phyloP scores from a whole-genome alignment of 1,139 yeast genomes.

The Taiozyma onychis region DNA sequence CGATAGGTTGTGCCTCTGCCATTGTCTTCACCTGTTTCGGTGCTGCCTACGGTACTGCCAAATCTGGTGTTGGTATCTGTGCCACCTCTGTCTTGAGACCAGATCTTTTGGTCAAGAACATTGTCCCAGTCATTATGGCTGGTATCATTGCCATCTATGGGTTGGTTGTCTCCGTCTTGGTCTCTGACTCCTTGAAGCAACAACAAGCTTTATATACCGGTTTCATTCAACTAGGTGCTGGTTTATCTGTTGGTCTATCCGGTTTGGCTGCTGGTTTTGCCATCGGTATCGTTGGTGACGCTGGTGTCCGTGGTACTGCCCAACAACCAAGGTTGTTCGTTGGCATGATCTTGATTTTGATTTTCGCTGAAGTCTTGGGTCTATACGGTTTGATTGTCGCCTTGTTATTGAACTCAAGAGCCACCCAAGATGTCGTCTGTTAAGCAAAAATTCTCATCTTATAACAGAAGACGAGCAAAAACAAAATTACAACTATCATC shows the following conservation, averaged over 20 bases:
- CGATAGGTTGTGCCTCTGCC: conserved; percentile 99
- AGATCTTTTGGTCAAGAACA: conserved; percentile 81
- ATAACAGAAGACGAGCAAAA: neutral
- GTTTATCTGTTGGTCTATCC: conserved; percentile 94
- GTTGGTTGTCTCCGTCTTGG: conserved; percentile 91
- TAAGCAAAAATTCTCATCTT: conserved; percentile 29
- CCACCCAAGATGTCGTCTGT: conserved; percentile 85
- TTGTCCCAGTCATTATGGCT: conserved; percentile 98
- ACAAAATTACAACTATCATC: neutral
- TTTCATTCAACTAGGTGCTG: conserved; percentile 97
- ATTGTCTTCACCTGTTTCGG: conserved; percentile 98
- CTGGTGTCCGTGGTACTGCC: conserved; percentile 95
- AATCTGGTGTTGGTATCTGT: conserved; percentile 98
- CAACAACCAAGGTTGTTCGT: conserved; percentile 97
- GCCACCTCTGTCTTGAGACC: conserved; percentile 98
- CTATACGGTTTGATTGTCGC: conserved; percentile 97
- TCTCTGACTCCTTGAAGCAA: conserved; percentile 85
- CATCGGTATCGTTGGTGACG: conserved; percentile 98
- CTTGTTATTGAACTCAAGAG: conserved; percentile 92
- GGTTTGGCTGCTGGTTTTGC: conserved; percentile 98
- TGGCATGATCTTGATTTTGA: conserved; percentile 93
- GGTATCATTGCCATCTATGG: conserved; percentile 99
- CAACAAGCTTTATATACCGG: conserved; percentile 94
- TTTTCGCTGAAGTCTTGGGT: conserved; percentile 98
- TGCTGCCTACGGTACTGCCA: conserved; percentile 99